Percentiles rank a stretch among this genome's conserved stretches.
Evolutionary conservation across 495 filamentous ascomycete species (phyloP).

Genomic region (Aspergillus sclerotiicarbonarius): DNA sequence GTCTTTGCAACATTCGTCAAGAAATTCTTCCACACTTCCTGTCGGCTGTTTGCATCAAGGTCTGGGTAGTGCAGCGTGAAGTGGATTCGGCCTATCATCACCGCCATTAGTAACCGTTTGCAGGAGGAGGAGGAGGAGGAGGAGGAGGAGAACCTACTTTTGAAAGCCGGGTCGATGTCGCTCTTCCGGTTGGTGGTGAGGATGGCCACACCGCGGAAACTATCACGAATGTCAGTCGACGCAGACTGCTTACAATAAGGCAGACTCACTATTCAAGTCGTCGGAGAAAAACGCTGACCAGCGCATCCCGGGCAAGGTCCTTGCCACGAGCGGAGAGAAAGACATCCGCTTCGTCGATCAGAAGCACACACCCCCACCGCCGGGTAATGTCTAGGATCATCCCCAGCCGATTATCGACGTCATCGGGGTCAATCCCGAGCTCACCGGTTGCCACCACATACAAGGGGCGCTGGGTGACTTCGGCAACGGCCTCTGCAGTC

Average conservation of each 20-base stretch:
- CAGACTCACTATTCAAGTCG: slow-evolving; percentile 5
- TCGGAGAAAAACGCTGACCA: slow-evolving; percentile 9
- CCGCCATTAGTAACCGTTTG: neutral
- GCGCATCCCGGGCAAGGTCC: slow-evolving; percentile 6
- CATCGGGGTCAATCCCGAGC: slow-evolving; percentile 45
- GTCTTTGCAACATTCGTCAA: neutral
- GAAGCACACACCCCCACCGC: slow-evolving; percentile 52
- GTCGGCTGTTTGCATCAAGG: neutral
- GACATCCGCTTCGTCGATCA: slow-evolving; percentile 20
- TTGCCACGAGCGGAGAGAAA: slow-evolving; percentile 5
- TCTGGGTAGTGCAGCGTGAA: slow-evolving; percentile 5
- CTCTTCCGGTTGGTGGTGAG: slow-evolving; percentile 6
- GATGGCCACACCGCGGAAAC: slow-evolving; percentile 6
- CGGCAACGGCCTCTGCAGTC: slow-evolving; percentile 55
- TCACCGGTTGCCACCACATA: slow-evolving; percentile 53
- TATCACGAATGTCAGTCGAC: neutral
- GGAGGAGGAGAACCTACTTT: neutral
- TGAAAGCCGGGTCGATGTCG: slow-evolving; percentile 6
- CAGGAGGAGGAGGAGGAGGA: neutral
- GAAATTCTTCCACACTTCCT: neutral
- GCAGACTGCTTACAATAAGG: neutral
- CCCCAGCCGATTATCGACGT: slow-evolving; percentile 48
- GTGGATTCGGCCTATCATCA: neutral
- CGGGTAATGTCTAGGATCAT: slow-evolving; percentile 46
- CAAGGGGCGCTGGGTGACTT: slow-evolving; percentile 49